Conservation (phyloP, 805 yeast species). For the Barnettozyma pratensis region DNA sequence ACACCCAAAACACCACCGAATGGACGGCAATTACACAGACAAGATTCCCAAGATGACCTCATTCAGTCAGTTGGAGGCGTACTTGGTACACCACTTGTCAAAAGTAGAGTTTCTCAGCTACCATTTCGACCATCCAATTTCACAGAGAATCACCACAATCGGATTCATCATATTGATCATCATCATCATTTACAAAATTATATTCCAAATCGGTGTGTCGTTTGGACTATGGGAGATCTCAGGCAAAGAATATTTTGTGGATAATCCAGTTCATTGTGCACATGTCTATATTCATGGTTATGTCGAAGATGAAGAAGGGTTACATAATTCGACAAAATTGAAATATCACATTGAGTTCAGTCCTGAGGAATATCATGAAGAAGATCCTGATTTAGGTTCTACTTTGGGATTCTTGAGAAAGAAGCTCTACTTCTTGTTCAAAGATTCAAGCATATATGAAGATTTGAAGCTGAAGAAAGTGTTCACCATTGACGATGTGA, state of each 20-base stretch:
- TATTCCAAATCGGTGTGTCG: slow-evolving; percentile 40
- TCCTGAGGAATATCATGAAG: slow-evolving; percentile 63
- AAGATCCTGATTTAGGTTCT: slow-evolving; percentile 67
- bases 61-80: neutral
- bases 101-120: slow-evolving; percentile 10
- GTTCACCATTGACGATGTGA: slow-evolving; percentile 30
- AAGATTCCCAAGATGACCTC: neutral
- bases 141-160: slow-evolving; percentile 21
- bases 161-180: slow-evolving; percentile 15
- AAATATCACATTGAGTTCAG: slow-evolving; percentile 72
- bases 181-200: slow-evolving; percentile 31
- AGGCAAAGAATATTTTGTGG: slow-evolving; percentile 59
- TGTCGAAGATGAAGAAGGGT: slow-evolving; percentile 20
- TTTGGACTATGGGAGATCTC: slow-evolving; percentile 43
- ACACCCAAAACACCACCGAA: neutral
- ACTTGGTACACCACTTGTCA: slow-evolving; percentile 1
- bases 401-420: slow-evolving; percentile 56
- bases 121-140: slow-evolving; percentile 21
- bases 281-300: slow-evolving; percentile 57
- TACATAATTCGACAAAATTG: slow-evolving; percentile 26
- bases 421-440: slow-evolving; percentile 51
- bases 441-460: slow-evolving; percentile 34
- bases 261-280: slow-evolving; percentile 75
- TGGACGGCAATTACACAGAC: neutral
- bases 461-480: slow-evolving; percentile 14